phyloP scores from a whole-genome alignment of 768 basidiomycete species.

The Leucosporidium yakuticum region DNA sequence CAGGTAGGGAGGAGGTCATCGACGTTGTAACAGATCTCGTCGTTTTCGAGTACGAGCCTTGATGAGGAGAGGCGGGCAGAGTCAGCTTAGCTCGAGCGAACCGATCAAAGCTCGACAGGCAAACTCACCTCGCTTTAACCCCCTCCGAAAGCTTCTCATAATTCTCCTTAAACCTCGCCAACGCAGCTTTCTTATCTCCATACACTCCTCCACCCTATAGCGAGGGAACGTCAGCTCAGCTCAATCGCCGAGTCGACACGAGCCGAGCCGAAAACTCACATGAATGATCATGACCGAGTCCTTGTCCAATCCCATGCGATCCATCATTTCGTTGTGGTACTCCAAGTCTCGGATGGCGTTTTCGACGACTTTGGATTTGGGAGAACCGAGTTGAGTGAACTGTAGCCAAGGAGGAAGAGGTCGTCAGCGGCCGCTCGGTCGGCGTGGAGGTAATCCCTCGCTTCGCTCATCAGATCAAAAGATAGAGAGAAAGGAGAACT shows the following conservation, averaged over 20 bases:
- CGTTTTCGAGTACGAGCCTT: slow-evolving; percentile 58
- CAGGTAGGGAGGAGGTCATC: slow-evolving; percentile 83
- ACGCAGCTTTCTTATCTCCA: slow-evolving; percentile 65
- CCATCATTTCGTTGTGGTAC: slow-evolving; percentile 84
- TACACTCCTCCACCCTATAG: slow-evolving; percentile 71
- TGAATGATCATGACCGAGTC: slow-evolving; percentile 87
- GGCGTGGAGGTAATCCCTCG: too few species aligned
- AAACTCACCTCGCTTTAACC: slow-evolving; percentile 61
- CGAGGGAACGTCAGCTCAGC: background rate
- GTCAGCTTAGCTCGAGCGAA: slow-evolving; percentile 38
- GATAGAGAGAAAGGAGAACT: slow-evolving; percentile 49
- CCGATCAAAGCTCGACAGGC: slow-evolving; percentile 40
- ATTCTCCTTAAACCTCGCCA: slow-evolving; percentile 66
- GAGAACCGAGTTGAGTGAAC: background rate
- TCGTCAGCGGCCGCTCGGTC: background rate
- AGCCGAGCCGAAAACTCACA: slow-evolving; percentile 42
- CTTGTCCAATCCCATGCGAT: slow-evolving; percentile 70
- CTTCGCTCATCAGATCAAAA: too few species aligned
- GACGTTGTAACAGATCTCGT: slow-evolving; percentile 87
- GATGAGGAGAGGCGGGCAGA: background rate
- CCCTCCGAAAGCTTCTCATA: slow-evolving; percentile 48
- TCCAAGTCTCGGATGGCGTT: slow-evolving; percentile 71
- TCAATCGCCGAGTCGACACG: too few species aligned
- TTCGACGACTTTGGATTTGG: slow-evolving; percentile 69
- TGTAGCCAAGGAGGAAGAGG: too few species aligned